Conservation (phyloP, 164 flowering plant species). For the Vitis rotundifolia region DNA sequence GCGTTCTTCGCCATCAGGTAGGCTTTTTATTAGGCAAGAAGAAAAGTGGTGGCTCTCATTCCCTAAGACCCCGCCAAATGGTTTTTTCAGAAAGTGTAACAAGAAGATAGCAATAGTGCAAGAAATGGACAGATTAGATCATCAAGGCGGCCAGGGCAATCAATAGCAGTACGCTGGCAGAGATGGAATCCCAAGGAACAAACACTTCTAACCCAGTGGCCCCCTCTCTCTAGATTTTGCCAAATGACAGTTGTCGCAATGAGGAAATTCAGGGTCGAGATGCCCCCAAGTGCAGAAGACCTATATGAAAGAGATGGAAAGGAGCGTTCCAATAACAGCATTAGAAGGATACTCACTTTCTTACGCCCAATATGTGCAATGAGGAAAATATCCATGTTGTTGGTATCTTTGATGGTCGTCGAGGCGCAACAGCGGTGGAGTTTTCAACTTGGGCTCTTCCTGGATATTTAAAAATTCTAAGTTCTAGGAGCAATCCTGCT, state of each 20-base stretch:
- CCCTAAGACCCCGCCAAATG: constrained; percentile 64
- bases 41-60: constrained; percentile 90
- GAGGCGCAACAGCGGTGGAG: constrained; percentile 99
- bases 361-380: constrained; percentile 63
- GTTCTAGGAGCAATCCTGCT: constrained; percentile 47
- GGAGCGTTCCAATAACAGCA: too few species aligned
- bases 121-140: constrained; percentile 72
- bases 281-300: too few species aligned
- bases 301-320: too few species aligned
- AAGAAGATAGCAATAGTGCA: constrained; percentile 61
- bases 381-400: constrained; percentile 61
- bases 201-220: too few species aligned
- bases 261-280: too few species aligned
- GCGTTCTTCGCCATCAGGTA: constrained; percentile 26
- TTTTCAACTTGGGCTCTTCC: constrained; percentile 85
- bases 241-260: too few species aligned
- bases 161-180: constrained; percentile 60
- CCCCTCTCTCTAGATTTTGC: too few species aligned
- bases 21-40: constrained; percentile 58
- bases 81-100: constrained; percentile 59
- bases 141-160: constrained; percentile 78
- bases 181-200: constrained; percentile 87
- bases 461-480: constrained; percentile 14
- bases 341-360: constrained; percentile 94
- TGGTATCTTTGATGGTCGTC: constrained; percentile 97